These are phyloP conservation scores for Bocquillonia castaneifolia DNA, from an alignment of 441 rosid species.

Conservation along the genomic window DNA sequence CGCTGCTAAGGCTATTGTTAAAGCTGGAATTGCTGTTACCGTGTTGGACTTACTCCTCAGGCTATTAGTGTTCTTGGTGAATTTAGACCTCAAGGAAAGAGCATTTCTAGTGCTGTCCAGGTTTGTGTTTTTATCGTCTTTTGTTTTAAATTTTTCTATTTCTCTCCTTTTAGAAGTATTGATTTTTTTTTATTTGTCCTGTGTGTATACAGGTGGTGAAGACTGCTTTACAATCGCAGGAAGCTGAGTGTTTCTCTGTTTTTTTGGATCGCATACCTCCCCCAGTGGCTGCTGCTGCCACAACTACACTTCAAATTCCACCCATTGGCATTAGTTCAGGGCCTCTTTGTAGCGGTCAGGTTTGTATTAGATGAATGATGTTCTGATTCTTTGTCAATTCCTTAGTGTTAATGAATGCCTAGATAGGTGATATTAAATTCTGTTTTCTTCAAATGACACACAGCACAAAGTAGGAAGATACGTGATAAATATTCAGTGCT, in stretches of 20 bases:
- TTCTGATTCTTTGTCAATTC: background rate
- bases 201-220: constrained; percentile 59
- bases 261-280: constrained; percentile 86
- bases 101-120: constrained; percentile 69
- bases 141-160: background rate
- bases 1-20: constrained; percentile 77
- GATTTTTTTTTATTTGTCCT: constrained; percentile 7
- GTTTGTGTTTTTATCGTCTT: constrained; percentile 28
- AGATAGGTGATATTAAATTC: background rate
- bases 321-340: constrained; percentile 94
- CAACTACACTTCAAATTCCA: constrained; percentile 73
- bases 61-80: constrained; percentile 94
- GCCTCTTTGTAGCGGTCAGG: constrained; percentile 92
- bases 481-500: background rate
- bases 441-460: background rate
- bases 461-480: background rate
- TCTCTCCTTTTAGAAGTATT: constrained; percentile 13
- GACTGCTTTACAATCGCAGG: constrained; percentile 85
- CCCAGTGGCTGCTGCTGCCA: constrained; percentile 89
- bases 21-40: constrained; percentile 90
- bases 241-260: constrained; percentile 81
- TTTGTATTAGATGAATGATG: constrained; percentile 16
- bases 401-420: no score
- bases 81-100: constrained; percentile 85
- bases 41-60: constrained; percentile 91